Base-by-base conservation (phyloP, 2,329 filamentous ascomycete genomes). In the Microdochium nivale region DNA sequence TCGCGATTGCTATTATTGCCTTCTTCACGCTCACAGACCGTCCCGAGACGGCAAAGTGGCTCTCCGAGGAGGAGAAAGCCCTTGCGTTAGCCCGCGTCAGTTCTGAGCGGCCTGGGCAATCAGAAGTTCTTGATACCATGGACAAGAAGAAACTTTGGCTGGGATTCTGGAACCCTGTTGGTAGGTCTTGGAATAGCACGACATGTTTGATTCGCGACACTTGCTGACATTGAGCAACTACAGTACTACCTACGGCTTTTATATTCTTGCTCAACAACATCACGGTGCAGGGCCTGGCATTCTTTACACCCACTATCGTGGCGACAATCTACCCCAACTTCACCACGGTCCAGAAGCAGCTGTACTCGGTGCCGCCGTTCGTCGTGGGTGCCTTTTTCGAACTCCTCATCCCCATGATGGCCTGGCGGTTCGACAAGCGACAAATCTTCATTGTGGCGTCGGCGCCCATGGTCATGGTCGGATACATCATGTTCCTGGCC, bases 281-380 rank as follows among this genome's bases (percentile, higher is more conserved):
- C 61, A 88, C 84, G 0, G 84, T 88, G 2, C 83, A 87, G 61
- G 84, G 84, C 3, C 70, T 88, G 3, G 81, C 81, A 1, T 87
- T 87, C 71, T 88, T 88, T 65, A 70, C 77, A 0, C 86, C 86
- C 0, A 88, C 84, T 0, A 88, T 90, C 55, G 82, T 89, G 43
- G 67, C 69, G 44, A 86, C 79, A 5, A 87, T 89, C 57, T 88
- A 88, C 59, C 80, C 81, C 0, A 60, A 75, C 1, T 69, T 70
- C 51, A 72, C 70, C 14, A 75, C 81, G 2, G 71, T 88, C 14
- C 76, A 75, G 1, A 81, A 87, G 61, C 86, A 89, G 65, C 77
- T 88, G 0, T 79, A 79, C 55, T 88, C 84, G 0, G 86, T 88
- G 0, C 86, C 86, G 0, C 85, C 85, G 0, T 89, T 88, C 59